phyloP scores from a whole-genome alignment of 352 stramenopile genomes.

The Phytophthora citricola region DNA sequence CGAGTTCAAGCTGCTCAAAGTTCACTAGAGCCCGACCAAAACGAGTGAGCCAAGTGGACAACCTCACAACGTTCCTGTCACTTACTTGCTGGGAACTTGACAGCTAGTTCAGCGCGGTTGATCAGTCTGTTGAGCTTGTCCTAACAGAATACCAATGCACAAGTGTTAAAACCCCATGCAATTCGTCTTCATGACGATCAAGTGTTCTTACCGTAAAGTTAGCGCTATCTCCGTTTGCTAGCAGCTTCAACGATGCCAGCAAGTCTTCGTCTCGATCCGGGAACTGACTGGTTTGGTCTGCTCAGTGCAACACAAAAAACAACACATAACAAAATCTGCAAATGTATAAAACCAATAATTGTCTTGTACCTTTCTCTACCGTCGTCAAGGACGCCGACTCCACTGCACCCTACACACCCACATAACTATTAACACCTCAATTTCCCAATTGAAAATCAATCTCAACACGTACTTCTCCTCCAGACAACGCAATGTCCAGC shows the following conservation, averaged over 20 bases:
- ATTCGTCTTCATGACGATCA: background rate
- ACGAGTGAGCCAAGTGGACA: background rate
- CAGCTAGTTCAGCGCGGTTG: conserved; percentile 83
- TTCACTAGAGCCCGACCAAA: conserved; percentile 50
- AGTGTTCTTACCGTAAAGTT: conserved; percentile 66
- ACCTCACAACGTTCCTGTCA: background rate
- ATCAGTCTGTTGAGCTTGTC: conserved; percentile 86
- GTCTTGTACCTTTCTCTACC: conserved; percentile 65
- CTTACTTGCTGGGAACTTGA: conserved; percentile 75
- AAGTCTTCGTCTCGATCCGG: conserved; percentile 85
- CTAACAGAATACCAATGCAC: conserved; percentile 31
- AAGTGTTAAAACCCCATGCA: background rate
- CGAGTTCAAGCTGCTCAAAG: conserved; percentile 86
- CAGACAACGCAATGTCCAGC: conserved; percentile 80
- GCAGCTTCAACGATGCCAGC: conserved; percentile 65
- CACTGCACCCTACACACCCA: conserved; percentile 48
- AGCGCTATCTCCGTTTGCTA: conserved; percentile 75
- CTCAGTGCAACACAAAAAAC: background rate
- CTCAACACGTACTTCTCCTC: conserved; percentile 74
- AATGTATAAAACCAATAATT: background rate
- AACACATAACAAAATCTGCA: background rate
- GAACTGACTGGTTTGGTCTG: conserved; percentile 87
- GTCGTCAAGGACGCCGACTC: conserved; percentile 86
- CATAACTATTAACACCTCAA: background rate
- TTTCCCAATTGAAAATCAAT: conserved; percentile 18